phyloP scores from a whole-genome alignment of 2,329 filamentous ascomycete species.

The Grosmannia clavigera region DNA sequence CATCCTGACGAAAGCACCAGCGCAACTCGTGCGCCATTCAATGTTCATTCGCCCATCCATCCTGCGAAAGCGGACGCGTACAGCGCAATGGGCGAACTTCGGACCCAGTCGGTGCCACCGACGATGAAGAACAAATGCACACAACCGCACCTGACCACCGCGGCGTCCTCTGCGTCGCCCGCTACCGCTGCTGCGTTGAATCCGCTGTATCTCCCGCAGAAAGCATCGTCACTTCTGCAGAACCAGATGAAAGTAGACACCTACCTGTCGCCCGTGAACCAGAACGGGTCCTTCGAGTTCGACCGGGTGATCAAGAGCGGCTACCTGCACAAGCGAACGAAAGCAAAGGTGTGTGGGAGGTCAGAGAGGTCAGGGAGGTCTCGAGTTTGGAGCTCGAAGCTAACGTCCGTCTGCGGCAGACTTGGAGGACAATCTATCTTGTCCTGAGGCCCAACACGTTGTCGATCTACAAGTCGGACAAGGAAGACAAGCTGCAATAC shows the following conservation, averaged over 20 bases:
- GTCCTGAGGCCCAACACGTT: constrained; percentile 84
- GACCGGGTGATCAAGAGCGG: constrained; percentile 88
- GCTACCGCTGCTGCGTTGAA: not conserved
- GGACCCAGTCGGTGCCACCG: constrained; percentile 14
- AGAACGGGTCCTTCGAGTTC: constrained; percentile 92
- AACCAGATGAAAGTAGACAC: constrained; percentile 45
- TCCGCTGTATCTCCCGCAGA: constrained; percentile 9
- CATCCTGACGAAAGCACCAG: not conserved
- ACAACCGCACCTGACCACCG: not conserved
- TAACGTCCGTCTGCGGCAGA: constrained; percentile 30
- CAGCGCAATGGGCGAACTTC: constrained; percentile 14
- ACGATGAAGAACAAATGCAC: constrained; percentile 10
- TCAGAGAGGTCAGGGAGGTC: too few species aligned
- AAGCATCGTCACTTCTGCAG: constrained; percentile 19
- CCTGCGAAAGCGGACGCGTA: not conserved
- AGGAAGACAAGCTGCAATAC: constrained; percentile 79
- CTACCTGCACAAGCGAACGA: constrained; percentile 77
- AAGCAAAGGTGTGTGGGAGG: constrained; percentile 61
- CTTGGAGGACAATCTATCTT: constrained; percentile 82
- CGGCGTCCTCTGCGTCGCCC: not conserved
- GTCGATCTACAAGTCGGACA: constrained; percentile 84
- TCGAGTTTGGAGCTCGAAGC: not conserved
- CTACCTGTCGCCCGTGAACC: constrained; percentile 69
- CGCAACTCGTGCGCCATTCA: not conserved
- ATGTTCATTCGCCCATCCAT: not conserved